Evolutionary conservation across 495 filamentous ascomycete genomes (phyloP).

Genomic region (Bacidia gigantensis): DNA sequence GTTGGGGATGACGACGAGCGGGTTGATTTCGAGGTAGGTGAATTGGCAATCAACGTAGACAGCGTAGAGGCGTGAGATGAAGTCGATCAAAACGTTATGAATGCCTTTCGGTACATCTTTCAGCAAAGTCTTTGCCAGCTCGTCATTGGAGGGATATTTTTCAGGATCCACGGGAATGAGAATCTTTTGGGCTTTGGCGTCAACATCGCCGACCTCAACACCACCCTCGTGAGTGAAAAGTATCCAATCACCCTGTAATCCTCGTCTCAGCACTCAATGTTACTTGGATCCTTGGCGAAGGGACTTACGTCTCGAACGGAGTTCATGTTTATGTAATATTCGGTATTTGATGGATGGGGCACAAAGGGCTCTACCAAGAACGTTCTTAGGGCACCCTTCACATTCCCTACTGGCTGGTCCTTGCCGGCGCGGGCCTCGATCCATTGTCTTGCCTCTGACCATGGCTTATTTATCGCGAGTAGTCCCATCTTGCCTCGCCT

Average conservation of each 20-base stretch:
- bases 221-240: conserved; percentile 98
- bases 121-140: conserved; percentile 71
- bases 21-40: conserved; percentile 99
- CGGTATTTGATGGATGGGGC: conserved; percentile 79
- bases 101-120: conserved; percentile 89
- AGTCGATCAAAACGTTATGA: conserved; percentile 97
- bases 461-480: conserved; percentile 91
- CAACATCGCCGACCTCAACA: conserved; percentile 98
- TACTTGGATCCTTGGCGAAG: conserved; percentile 2
- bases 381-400: conserved; percentile 73
- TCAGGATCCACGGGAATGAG: conserved; percentile 90
- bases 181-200: conserved; percentile 96
- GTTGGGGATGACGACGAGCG: conserved; percentile 94
- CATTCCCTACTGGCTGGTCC: conserved; percentile 80
- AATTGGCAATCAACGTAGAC: conserved; percentile 99
- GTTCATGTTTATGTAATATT: conserved; percentile 98
- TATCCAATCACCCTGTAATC: conserved; percentile 99
- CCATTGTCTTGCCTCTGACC: conserved; percentile 85
- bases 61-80: conserved; percentile 85
- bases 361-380: conserved; percentile 99
- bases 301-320: conserved; percentile 73
- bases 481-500: conserved; percentile 96
- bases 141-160: conserved; percentile 90
- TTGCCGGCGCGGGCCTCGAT: conserved; percentile 84
- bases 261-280: no score